A percentile compares a stretch with the other conserved stretches of the same genome.
Conservation (phyloP, 306 rosid species). For the Castanea sativa region DNA sequence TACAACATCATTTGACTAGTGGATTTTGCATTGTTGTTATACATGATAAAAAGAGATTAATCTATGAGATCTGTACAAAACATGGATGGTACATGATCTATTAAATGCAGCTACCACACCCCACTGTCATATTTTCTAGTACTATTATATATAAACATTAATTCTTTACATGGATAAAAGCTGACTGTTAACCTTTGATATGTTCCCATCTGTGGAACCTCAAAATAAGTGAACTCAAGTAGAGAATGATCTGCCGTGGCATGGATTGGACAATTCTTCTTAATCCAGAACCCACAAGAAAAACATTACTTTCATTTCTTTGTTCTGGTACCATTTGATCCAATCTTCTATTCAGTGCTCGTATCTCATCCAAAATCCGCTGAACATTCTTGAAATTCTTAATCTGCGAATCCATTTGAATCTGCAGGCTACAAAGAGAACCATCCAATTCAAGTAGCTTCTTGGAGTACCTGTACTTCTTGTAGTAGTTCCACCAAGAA, state of each 20-base stretch:
- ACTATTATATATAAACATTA: no score
- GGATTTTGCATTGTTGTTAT: no score
- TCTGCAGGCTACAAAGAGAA: slow-evolving; percentile 3
- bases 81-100: no score
- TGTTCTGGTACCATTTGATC: not conserved
- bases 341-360: not conserved
- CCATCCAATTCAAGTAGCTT: slow-evolving; percentile 15
- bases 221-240: not conserved
- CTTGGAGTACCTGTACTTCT: slow-evolving; percentile 6
- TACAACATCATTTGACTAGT: no score
- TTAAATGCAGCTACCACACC: no score
- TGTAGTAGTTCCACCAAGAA: slow-evolving; percentile 14
- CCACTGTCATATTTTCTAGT: no score
- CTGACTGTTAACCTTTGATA: not conserved
- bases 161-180: no score
- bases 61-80: no score
- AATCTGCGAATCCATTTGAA: slow-evolving; percentile 1
- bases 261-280: not conserved
- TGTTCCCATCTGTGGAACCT: not conserved
- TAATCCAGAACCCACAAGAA: slow-evolving; percentile 1
- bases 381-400: not conserved
- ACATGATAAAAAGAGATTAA: no score
- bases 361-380: not conserved
- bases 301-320: not conserved
- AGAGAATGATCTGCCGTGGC: not conserved